Percentiles rank a stretch among this genome's conserved stretches.
Conservation (phyloP, 441 rosid species). For the Brassica hybrid region DNA sequence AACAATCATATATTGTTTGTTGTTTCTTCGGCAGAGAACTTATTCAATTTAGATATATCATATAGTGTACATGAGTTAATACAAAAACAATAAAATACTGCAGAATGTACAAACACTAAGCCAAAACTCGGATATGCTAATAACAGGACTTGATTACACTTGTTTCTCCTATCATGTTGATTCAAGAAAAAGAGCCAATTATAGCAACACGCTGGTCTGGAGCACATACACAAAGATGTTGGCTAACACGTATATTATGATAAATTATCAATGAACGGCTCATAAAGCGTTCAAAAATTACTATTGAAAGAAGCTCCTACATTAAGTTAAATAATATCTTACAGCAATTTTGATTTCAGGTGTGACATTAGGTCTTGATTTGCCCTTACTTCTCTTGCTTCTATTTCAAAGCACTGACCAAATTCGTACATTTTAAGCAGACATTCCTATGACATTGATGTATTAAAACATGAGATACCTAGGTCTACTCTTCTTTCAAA, state of each 20-base stretch:
- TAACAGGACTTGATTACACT: too few relatives aligned
- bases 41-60: slow-evolving; percentile 9
- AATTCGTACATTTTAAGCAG: background rate
- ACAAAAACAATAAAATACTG: background rate
- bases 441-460: background rate
- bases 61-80: background rate
- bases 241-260: too few relatives aligned
- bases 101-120: too few relatives aligned
- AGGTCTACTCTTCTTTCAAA: background rate
- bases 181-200: too few relatives aligned
- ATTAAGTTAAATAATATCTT: background rate
- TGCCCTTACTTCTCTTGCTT: background rate
- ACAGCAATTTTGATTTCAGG: background rate
- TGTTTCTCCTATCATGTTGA: too few relatives aligned
- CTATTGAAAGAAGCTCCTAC: background rate
- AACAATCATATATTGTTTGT: slow-evolving; percentile 17
- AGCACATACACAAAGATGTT: too few relatives aligned
- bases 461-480: background rate
- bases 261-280: too few relatives aligned
- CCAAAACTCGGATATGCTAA: too few relatives aligned
- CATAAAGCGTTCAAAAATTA: too few relatives aligned
- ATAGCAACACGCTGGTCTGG: too few relatives aligned
- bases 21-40: slow-evolving; percentile 32
- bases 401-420: background rate
- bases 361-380: background rate